These are phyloP conservation scores for Spathaspora hagerdaliae DNA, from an alignment of 805 yeast species.

Conservation along the genomic window DNA sequence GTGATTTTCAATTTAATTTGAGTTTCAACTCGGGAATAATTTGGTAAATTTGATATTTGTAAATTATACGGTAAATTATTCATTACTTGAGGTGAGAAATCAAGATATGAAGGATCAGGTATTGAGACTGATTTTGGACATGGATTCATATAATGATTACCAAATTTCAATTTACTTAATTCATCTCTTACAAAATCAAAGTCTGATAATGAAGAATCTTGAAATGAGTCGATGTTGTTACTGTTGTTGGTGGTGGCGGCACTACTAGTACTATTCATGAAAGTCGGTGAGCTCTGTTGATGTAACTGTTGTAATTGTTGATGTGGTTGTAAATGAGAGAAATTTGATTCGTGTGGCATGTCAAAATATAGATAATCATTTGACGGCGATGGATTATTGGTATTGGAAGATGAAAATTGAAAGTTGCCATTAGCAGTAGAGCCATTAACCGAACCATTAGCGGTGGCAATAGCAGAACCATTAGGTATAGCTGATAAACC, in stretches of 20 bases:
- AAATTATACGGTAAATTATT: slow-evolving; percentile 45
- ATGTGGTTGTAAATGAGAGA: slow-evolving; percentile 5
- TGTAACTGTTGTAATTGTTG: slow-evolving; percentile 1
- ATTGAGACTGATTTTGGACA: slow-evolving; percentile 28
- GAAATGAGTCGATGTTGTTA: background rate
- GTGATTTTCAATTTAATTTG: slow-evolving; percentile 76
- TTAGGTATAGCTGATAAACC: background rate
- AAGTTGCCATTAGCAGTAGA: background rate
- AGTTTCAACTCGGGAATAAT: slow-evolving; percentile 88
- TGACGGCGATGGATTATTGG: slow-evolving; percentile 4
- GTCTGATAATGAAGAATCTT: slow-evolving; percentile 14
- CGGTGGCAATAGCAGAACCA: background rate
- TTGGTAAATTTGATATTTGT: slow-evolving; percentile 61
- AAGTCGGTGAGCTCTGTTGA: background rate
- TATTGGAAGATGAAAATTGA: background rate
- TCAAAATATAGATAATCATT: slow-evolving; percentile 20
- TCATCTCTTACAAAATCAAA: slow-evolving; percentile 41
- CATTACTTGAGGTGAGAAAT: slow-evolving; percentile 34
- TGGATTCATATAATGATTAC: slow-evolving; percentile 37
- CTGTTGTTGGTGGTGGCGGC: background rate
- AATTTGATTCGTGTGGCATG: slow-evolving; percentile 3
- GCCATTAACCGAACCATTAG: background rate
- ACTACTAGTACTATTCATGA: background rate
- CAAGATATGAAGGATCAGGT: slow-evolving; percentile 31
- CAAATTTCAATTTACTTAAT: slow-evolving; percentile 51